Conservation (phyloP, 2,329 filamentous ascomycete species). For the Aureobasidium sp. region DNA sequence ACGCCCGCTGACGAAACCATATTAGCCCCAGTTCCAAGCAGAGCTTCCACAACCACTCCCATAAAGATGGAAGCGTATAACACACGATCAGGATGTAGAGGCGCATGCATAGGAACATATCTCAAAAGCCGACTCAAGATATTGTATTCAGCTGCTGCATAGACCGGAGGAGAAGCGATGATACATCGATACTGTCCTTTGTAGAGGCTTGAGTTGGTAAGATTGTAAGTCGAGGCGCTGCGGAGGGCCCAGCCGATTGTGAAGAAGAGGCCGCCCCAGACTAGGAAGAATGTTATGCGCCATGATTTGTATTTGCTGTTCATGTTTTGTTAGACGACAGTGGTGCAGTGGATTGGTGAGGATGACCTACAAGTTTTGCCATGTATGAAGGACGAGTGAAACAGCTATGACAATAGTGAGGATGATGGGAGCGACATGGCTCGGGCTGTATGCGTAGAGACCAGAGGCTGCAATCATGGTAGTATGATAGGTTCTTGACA, state of each 20-base stretch:
- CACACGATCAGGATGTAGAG: constrained; percentile 63
- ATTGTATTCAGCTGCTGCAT: constrained; percentile 67
- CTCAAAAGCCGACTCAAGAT: constrained; percentile 66
- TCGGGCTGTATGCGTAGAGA: constrained; percentile 42
- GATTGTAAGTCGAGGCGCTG: constrained; percentile 58
- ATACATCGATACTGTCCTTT: constrained; percentile 47
- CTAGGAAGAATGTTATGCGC: constrained; percentile 27
- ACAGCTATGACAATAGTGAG: constrained; percentile 56
- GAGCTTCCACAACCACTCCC: constrained; percentile 55
- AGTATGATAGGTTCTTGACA: too few relatives aligned
- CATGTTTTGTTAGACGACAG: not conserved
- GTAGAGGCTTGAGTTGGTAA: constrained; percentile 45
- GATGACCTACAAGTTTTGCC: constrained; percentile 40
- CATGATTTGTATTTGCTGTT: constrained; percentile 26
- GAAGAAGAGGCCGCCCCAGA: constrained; percentile 31
- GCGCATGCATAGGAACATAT: constrained; percentile 67
- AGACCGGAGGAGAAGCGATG: constrained; percentile 59
- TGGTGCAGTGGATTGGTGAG: too few relatives aligned
- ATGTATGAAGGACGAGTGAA: constrained; percentile 53
- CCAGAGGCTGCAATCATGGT: not conserved
- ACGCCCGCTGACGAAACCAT: not conserved
- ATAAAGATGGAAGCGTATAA: constrained; percentile 65
- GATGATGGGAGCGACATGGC: constrained; percentile 59
- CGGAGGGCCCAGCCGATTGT: constrained; percentile 62
- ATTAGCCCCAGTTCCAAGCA: constrained; percentile 41